Percentiles rank a stretch among this genome's conserved stretches.
phyloP scores from a whole-genome alignment of 2,329 filamentous ascomycete genomes.

The Aspergillus novofumigatus region DNA sequence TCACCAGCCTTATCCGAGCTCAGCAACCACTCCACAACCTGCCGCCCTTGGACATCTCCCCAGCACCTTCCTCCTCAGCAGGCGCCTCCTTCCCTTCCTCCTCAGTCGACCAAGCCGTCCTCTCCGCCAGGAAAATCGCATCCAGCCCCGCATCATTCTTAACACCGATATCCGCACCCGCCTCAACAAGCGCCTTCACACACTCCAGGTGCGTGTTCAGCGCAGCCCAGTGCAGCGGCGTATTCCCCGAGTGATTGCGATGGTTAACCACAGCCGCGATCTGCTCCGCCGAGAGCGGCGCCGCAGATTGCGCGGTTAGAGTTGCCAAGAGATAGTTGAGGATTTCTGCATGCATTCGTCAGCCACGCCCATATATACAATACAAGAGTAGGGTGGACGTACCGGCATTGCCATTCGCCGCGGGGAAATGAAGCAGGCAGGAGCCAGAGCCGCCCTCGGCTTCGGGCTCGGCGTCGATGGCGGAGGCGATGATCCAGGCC shows the following conservation, averaged over 20 bases:
- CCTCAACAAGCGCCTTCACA: slow-evolving; percentile 71
- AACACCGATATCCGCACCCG: slow-evolving; percentile 71
- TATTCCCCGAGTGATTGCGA: slow-evolving; percentile 81
- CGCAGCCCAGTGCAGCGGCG: slow-evolving; percentile 88
- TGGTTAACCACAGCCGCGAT: slow-evolving; percentile 37
- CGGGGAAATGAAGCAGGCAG: slow-evolving; percentile 75
- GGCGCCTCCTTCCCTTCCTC: slow-evolving; percentile 16
- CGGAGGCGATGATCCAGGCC: slow-evolving; percentile 64
- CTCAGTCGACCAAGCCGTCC: slow-evolving; percentile 63
- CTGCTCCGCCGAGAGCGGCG: slow-evolving; percentile 9
- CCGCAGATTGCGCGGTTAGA: slow-evolving; percentile 21
- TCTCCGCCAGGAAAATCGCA: slow-evolving; percentile 68
- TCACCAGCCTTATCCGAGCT: slow-evolving; percentile 34
- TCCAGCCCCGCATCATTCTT: slow-evolving; percentile 83
- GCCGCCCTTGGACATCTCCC: slow-evolving; percentile 33
- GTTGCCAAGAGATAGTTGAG: slow-evolving; percentile 46
- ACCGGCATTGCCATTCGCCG: slow-evolving; percentile 85
- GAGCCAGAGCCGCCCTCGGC: slow-evolving; percentile 57
- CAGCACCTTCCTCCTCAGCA: slow-evolving; percentile 9
- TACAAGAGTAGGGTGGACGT: no score
- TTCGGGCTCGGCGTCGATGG: slow-evolving; percentile 70
- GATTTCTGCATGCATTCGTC: slow-evolving; percentile 36
- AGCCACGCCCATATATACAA: no score
- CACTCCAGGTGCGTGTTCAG: slow-evolving; percentile 79
- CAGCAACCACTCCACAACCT: slow-evolving; percentile 42